A percentile compares a stretch with the other conserved stretches of the same genome.
Evolutionary conservation across 495 filamentous ascomycete genomes (phyloP).

Genomic region (Hyaloscypha hepaticicola): DNA sequence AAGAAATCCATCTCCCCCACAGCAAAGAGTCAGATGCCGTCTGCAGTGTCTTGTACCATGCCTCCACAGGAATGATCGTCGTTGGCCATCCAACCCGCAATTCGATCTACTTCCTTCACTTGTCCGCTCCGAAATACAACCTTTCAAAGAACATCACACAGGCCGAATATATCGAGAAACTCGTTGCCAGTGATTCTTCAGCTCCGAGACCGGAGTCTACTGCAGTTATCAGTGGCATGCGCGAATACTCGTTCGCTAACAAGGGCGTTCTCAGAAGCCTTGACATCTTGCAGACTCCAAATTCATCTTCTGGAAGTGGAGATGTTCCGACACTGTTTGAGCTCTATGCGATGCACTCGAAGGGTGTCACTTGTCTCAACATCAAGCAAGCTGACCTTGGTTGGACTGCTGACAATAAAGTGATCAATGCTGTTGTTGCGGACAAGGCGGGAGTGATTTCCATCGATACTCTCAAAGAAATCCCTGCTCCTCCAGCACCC

Average conservation of each 20-base stretch:
- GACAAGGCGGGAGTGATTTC: conserved; percentile 55
- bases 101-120: conserved; percentile 92
- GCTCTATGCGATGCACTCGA: conserved; percentile 95
- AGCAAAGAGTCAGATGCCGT: conserved; percentile 95
- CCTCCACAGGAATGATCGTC: conserved; percentile 83
- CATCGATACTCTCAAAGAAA: conserved; percentile 43
- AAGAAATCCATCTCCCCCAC: conserved; percentile 95
- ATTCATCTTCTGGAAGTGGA: conserved; percentile 53
- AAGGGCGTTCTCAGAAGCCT: conserved; percentile 89
- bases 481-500: conserved; percentile 36
- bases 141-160: conserved; percentile 74
- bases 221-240: conserved; percentile 91
- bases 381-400: conserved; percentile 87
- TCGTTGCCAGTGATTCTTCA: conserved; percentile 67
- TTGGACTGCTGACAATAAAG: conserved; percentile 83
- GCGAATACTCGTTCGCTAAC: conserved; percentile 87
- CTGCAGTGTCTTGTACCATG: conserved; percentile 93
- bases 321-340: conserved; percentile 67
- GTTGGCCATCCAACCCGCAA: conserved; percentile 97
- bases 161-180: conserved; percentile 75
- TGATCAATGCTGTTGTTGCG: conserved; percentile 72
- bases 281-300: conserved; percentile 69
- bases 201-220: conserved; percentile 87
- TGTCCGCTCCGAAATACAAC: conserved; percentile 90
- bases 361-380: conserved; percentile 82